Evolutionary conservation across 805 yeast species (phyloP), one percentile per base, ranked within the genome.

Genomic region (Lipomyces oligophaga): DNA sequence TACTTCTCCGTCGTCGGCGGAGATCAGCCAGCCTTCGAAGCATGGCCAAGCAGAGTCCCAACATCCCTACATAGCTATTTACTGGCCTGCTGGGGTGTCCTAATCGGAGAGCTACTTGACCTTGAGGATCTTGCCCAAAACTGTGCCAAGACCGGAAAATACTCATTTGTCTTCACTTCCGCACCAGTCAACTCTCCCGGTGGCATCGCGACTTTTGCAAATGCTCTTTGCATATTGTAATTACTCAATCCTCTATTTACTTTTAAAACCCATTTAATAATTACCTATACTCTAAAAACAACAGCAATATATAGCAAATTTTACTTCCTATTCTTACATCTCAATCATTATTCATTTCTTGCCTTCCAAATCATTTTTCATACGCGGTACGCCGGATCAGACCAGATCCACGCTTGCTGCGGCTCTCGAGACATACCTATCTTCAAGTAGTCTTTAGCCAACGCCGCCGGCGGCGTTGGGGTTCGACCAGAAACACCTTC

Each of bases 141-240:
- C 13, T 66, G 69, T 49, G 40, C 58, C 34, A 45, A 44, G 31
- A 51, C 47, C 24, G 54, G 54, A 18, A 54, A 65, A 36, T 65
- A 58, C 47, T 47, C 62, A 5, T 66, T 66, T 57, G 56, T 66
- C 55, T 55, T 66, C 38, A 55, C 65, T 10, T 53, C 60, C 24
- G 67, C 63, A 13, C 70, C 70, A 19, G 53, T 63, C 43, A 64
- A 66, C 35, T 60, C 62, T 5, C 58, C 58, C 4, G 68, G 69
- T 11, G 69, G 69, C 21, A 67, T 66, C 2, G 63, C 69, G 13
- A 58, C 68, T 10, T 54, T 64, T 6, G 66, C 69, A 1, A 74
- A 77, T 56, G 76, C 80, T 1, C 74, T 75, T 8, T 77, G 74
- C 16, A 56, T 61, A 20, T 47, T 61, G 33, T 61, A 46, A 32